These are phyloP conservation scores for Russula ochroleuca DNA, from an alignment of 768 basidiomycete genomes.

Conservation along the genomic window DNA sequence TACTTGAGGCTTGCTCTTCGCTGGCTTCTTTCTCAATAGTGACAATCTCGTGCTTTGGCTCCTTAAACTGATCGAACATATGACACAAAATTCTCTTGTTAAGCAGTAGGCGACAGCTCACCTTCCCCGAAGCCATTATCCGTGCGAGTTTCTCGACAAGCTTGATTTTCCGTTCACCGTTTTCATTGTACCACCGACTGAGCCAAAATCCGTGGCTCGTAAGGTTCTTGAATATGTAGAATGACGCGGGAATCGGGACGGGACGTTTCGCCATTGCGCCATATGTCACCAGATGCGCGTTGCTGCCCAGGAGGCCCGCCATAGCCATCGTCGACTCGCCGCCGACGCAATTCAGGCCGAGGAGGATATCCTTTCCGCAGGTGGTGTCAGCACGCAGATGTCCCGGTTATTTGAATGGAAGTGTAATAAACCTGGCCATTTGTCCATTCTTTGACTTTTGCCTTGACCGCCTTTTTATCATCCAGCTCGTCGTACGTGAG, in stretches of 20 bases:
- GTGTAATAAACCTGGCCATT: slow-evolving; percentile 49
- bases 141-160: slow-evolving; percentile 15
- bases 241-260: slow-evolving; percentile 60
- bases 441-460: slow-evolving; percentile 60
- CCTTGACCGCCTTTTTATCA: slow-evolving; percentile 46
- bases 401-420: background rate
- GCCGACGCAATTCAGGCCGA: slow-evolving; percentile 57
- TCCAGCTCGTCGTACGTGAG: slow-evolving; percentile 71
- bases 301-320: slow-evolving; percentile 59
- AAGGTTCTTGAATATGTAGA: slow-evolving; percentile 83
- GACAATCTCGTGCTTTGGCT: slow-evolving; percentile 67
- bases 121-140: slow-evolving; percentile 21
- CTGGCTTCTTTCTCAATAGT: slow-evolving; percentile 41
- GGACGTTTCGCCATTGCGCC: slow-evolving; percentile 89
- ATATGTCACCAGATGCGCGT: slow-evolving; percentile 78
- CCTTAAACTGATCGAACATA: slow-evolving; percentile 47
- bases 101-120: background rate
- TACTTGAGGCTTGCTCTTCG: slow-evolving; percentile 38
- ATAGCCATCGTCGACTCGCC: slow-evolving; percentile 67
- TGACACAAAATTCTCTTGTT: background rate
- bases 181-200: slow-evolving; percentile 58
- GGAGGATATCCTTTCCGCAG: slow-evolving; percentile 37
- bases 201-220: slow-evolving; percentile 78
- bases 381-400: background rate
- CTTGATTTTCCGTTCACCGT: slow-evolving; percentile 41